phyloP scores from a whole-genome alignment of 352 stramenopile species.

The Phytopythium delawarense region DNA sequence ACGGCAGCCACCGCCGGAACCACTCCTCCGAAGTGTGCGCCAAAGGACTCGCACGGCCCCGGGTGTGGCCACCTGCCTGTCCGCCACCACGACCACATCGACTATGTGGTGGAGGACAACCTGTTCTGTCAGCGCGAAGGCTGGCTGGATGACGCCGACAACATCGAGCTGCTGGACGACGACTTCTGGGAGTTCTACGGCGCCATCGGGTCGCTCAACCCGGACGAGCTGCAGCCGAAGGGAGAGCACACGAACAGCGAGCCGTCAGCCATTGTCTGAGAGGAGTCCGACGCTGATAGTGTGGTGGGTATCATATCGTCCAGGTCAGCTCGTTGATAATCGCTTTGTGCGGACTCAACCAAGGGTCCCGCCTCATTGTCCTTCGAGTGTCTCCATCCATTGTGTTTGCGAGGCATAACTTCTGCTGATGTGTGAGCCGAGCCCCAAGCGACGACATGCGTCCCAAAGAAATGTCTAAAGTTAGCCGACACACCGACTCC shows the following conservation, averaged over 20 bases:
- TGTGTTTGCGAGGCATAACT: no score
- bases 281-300: no score
- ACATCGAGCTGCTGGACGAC: conserved; percentile 65
- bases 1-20: conserved; percentile 12
- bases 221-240: conserved; percentile 14
- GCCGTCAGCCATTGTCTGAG: neutral
- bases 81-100: conserved; percentile 75
- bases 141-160: conserved; percentile 46
- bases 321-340: no score
- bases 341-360: no score
- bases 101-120: conserved; percentile 82
- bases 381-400: no score
- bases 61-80: conserved; percentile 70
- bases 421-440: no score
- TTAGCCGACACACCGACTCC: no score
- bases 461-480: no score
- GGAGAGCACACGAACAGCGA: neutral
- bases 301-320: no score
- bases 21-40: conserved; percentile 13
- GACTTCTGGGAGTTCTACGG: conserved; percentile 85
- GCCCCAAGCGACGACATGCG: no score
- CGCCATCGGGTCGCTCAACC: conserved; percentile 56
- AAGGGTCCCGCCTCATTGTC: no score
- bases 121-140: conserved; percentile 67
- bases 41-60: conserved; percentile 48